Base-by-base conservation (phyloP, 306 rosid genomes). In the Myrica gale region DNA sequence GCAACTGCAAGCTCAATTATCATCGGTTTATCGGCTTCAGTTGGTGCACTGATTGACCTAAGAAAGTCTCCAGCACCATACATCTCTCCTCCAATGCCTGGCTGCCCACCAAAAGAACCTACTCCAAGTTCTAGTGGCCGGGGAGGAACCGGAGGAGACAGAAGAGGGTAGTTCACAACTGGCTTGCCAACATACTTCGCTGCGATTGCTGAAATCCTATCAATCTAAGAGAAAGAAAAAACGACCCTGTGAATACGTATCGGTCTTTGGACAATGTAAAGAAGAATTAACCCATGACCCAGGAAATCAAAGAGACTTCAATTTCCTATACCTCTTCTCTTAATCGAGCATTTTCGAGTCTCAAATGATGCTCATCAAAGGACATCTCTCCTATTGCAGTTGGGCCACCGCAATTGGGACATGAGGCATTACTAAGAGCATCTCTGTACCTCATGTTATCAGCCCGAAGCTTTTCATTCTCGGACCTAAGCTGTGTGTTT, bases 391-490 rank as follows among this genome's bases (percentile, higher is more conserved):
- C 99, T 0, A 92, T 86, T 16, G 98, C 93, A 0, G 99, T 92
- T 16, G 99, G 99, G 44, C 99, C 99, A 50, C 99, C 99, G 41
- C 99, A 96, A 72, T 90, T 92, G 32, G 98, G 99, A 79, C 99
- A 96, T 1, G 98, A 92, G 7, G 99, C 97, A 76, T 90, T 96
- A 87, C 93, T 76, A 15, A 96, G 89, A 16, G 99, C 99, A 78
- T 96, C 99, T 74, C 99, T 88, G 55, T 87, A 96, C 87, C 97
- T 88, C 96, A 96, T 92, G 78, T 90, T 96, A 81, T 96, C 98
- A 0, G 91, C 84, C n/a, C 97, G 76, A 52, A 96, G 96, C 90
- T 96, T 96, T 9, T 96, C 99, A 5, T 96, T 96, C 17, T 96
- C 99, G 0, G 85, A 68, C 50, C 97, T 84, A 9, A 96, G 98